phyloP scores from a whole-genome alignment of 768 basidiomycete genomes.

The Arthromyces matolae region DNA sequence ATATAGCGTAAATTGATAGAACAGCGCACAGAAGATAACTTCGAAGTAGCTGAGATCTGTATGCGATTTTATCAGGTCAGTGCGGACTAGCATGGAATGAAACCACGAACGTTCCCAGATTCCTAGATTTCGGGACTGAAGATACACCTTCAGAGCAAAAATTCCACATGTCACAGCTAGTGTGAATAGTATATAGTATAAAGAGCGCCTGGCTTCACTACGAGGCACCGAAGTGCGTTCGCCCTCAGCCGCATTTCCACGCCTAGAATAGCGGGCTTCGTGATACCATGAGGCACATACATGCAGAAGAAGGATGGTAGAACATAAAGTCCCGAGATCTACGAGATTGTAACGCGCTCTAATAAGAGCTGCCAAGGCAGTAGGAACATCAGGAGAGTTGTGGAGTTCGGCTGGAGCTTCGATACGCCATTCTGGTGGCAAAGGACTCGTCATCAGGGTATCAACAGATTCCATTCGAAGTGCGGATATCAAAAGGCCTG shows the following conservation, averaged over 20 bases:
- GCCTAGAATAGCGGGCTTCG: constrained; percentile 49
- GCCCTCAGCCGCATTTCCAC: constrained; percentile 46
- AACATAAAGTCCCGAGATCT: constrained; percentile 76
- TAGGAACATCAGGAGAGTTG: constrained; percentile 35
- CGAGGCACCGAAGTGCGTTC: constrained; percentile 76
- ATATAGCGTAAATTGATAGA: constrained; percentile 92
- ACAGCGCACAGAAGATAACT: constrained; percentile 63
- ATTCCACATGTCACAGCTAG: constrained; percentile 47
- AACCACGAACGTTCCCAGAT: constrained; percentile 77
- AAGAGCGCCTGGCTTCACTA: constrained; percentile 59
- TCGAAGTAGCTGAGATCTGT: constrained; percentile 80
- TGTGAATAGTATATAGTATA: constrained; percentile 65
- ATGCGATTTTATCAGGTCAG: not conserved
- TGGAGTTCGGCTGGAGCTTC: constrained; percentile 63
- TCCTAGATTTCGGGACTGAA: constrained; percentile 39
- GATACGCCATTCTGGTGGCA: constrained; percentile 72
- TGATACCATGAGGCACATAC: constrained; percentile 74
- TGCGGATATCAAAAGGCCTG: constrained; percentile 59
- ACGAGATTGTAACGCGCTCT: constrained; percentile 74
- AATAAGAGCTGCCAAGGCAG: constrained; percentile 51
- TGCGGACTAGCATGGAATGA: not conserved
- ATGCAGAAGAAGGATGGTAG: constrained; percentile 75
- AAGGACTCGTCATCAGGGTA: constrained; percentile 24
- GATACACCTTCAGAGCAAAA: constrained; percentile 44
- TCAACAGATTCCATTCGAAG: constrained; percentile 31